Evolutionary conservation across 2,329 filamentous ascomycete species (phyloP), one percentile per base, ranked within the genome.

Genomic region (Fusarium tjaetaba): DNA sequence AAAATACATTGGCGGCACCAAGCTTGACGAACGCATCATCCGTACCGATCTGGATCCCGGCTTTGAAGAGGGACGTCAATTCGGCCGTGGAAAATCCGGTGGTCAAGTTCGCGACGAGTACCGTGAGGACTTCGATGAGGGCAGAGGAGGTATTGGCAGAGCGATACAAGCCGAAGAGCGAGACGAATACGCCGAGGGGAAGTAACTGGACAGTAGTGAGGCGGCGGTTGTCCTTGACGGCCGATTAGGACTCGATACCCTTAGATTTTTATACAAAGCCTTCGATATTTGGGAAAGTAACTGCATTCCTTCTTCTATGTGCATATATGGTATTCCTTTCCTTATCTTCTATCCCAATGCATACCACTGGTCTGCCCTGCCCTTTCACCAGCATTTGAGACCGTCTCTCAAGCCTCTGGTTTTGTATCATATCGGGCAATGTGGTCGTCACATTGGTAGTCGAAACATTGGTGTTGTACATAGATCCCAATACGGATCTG

Each of bases 91-190:
- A 79, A 97, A 97, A 86, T 97, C 94, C 69, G 96, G 96, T 67
- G 96, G 96, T 9, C 96, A 99, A 85, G 96, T 99, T 71, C 91
- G 96, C 74, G 96, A 99, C 81, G 97, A 99, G 86, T 99, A 98
- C 84, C 91, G 96, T 51, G 94, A 98, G 82, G 96, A 99, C 85
- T 99, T 92, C 80, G 96, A 99, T 81, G 96, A 97, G 69, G 96
- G 96, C 22, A 89, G 96, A 77, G 96, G 96, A 76, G 96, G 96
- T 16, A 90, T 95, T 76, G 96, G 96, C 48, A 89, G 95, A 73
- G 94, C 94, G 64, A 87, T 95, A 68, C 90, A 91, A 75, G 51
- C 66, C 3, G 91, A 93, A 64, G 77, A 81, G 61, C 69, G 84
- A 75, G 78, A 76, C 45, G 81, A 83, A 22, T 82, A 83, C 51